Evolutionary conservation across 306 rosid species (phyloP), one percentile per base, ranked within the genome.

Genomic region (Casuarina cunninghamiana): DNA sequence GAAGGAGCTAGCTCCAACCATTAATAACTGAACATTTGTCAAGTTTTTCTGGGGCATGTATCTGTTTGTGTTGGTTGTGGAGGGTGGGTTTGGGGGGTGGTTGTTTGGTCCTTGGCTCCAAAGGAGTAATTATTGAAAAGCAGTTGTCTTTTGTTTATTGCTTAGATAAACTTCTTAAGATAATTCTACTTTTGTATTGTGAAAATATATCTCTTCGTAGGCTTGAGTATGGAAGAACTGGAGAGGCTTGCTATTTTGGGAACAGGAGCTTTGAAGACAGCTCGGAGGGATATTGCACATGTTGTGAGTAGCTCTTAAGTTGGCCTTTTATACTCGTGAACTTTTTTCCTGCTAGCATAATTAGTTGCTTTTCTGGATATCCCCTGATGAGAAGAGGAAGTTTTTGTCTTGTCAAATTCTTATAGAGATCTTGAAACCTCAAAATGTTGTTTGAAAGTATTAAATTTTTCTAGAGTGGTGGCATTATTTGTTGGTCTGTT

Each of bases 281-380:
- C 97, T 78, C 85, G 98, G 76, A 90, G 98, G 84, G 98, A 94
- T 84, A 90, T 94, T 61, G 97, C 93, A 26, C 81, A 89, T 73
- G 97, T 94, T 76, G 98, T 94, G 83, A 89, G 97, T 92, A 49
- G 69, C 71, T 80, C 53, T 70, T 70, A 58, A 62, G 50, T 41
- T 74, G 8, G 67, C 6, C 77, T 57, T 1, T 1, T 10, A 55
- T 17, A 55, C 19, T 17, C 62, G 19, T 19, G 3, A 19, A 19
- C 37, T 38, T 17, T 4, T 38, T 39, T 2, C 15, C 42, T 66
- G 13, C 42, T 42, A 38, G 41, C 17, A 9, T 3, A 7, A n/a
- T 41, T 39, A 66, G 32, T 19, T 42, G 32, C 10, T 16, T n/a
- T 4, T 66, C 9, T 41, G 26, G 71, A 66, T 16, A 15, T 41